phyloP scores from a whole-genome alignment of 1,284 basidiomycete genomes.

The Fistulina hepatica region DNA sequence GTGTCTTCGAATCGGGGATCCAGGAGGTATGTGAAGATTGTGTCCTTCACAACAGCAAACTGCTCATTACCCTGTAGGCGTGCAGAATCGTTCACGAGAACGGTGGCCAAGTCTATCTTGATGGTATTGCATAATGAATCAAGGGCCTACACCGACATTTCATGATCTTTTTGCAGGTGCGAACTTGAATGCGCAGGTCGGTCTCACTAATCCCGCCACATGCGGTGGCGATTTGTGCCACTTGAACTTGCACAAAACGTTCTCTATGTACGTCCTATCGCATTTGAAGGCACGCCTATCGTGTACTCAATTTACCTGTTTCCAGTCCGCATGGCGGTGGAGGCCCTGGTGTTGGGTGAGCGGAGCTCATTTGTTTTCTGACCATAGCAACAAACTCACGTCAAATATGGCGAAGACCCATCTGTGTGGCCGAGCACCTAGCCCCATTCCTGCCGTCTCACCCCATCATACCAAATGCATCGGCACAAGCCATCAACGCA shows the following conservation, averaged over 20 bases:
- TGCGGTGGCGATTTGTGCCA: conserved; percentile 98
- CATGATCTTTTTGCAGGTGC: conserved; percentile 38
- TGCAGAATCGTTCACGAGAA: conserved; percentile 91
- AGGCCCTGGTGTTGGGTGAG: conserved; percentile 85
- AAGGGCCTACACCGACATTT: conserved; percentile 6
- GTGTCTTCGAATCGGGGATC: conserved; percentile 92
- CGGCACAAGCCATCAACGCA: conserved; percentile 70
- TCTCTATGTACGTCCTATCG: conserved; percentile 59
- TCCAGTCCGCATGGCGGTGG: conserved; percentile 90
- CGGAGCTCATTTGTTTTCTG: conserved; percentile 5
- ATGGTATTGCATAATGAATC: conserved; percentile 39
- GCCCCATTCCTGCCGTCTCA: conserved; percentile 94
- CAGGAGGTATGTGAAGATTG: conserved; percentile 42
- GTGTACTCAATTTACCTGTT: conserved; percentile 12
- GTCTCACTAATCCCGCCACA: conserved; percentile 88
- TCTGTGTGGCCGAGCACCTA: conserved; percentile 89
- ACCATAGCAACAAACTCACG: conserved; percentile 11
- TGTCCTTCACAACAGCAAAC: background rate
- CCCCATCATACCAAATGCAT: conserved; percentile 63
- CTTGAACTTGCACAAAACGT: conserved; percentile 96
- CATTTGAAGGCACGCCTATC: conserved; percentile 1
- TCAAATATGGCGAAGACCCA: conserved; percentile 50
- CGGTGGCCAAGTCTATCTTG: conserved; percentile 96
- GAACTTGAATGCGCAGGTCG: conserved; percentile 94
- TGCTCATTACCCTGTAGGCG: conserved; percentile 35